These are phyloP conservation scores for Phytopythium delawarense DNA, from an alignment of 352 stramenopile species.

Conservation along the genomic window DNA sequence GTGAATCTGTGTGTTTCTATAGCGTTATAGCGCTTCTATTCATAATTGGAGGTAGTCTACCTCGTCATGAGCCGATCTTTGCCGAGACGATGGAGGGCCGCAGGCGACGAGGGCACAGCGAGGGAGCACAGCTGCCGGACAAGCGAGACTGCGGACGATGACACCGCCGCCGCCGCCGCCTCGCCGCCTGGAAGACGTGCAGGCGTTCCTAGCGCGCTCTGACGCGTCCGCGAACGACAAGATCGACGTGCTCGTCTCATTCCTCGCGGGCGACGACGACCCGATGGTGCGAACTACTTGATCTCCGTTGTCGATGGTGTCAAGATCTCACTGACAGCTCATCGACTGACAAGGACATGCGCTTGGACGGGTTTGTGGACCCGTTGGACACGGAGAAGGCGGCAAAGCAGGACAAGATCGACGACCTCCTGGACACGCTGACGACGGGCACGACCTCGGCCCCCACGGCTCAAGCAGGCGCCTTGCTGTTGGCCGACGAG, in stretches of 20 bases:
- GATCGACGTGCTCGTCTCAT: conserved; percentile 6
- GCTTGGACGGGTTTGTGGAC: conserved; percentile 7
- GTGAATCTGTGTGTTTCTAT: too few species aligned
- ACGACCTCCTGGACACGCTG: conserved; percentile 16
- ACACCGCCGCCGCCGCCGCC: background rate
- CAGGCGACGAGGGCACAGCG: too few species aligned
- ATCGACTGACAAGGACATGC: background rate
- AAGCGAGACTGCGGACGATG: too few species aligned
- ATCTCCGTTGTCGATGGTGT: background rate
- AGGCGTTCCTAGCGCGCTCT: conserved; percentile 7
- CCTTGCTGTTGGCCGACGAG: conserved; percentile 14
- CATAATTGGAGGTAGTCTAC: too few species aligned
- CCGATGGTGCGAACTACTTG: background rate
- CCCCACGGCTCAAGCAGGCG: background rate
- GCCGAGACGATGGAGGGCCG: too few species aligned
- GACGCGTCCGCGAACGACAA: conserved; percentile 2
- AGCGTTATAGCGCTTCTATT: too few species aligned
- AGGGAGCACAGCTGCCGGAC: too few species aligned
- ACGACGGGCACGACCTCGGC: conserved; percentile 3
- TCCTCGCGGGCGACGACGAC: conserved; percentile 2
- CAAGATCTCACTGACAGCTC: background rate
- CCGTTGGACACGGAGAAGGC: conserved; percentile 20
- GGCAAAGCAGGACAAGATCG: conserved; percentile 16
- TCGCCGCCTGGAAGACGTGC: background rate
- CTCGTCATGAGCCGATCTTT: too few species aligned